Percentiles rank a stretch among this genome's conserved stretches.
Conservation (phyloP, 1,284 basidiomycete species). For the Ustilago esculenta region DNA sequence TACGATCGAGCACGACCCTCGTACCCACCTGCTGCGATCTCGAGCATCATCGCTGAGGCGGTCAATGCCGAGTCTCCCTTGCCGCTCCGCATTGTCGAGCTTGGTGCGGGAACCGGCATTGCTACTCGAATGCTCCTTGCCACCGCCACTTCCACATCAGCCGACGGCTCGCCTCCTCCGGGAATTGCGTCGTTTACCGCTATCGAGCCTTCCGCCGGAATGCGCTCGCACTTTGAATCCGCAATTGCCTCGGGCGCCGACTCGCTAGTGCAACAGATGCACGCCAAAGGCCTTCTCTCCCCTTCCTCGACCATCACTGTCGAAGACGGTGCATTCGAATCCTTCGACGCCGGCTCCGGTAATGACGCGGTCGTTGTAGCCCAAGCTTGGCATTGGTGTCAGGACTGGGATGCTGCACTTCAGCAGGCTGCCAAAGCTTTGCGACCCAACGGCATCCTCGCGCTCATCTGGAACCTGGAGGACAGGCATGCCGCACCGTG, state of each 20-base stretch:
- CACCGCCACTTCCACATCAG: conserved; percentile 20
- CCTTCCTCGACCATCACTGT: conserved; percentile 28
- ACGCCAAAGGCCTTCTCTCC: conserved; percentile 35
- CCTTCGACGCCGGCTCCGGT: conserved; percentile 35
- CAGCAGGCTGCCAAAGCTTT: conserved; percentile 42
- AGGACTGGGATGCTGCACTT: conserved; percentile 50
- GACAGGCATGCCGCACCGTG: conserved; percentile 59
- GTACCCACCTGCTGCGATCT: conserved; percentile 47
- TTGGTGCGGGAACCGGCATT: conserved; percentile 63
- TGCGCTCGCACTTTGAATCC: conserved; percentile 49
- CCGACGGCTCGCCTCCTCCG: conserved; percentile 32
- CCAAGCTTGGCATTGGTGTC: conserved; percentile 64
- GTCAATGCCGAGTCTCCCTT: conserved; percentile 16
- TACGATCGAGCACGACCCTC: conserved; percentile 58
- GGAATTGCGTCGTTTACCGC: conserved; percentile 40
- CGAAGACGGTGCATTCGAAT: conserved; percentile 57
- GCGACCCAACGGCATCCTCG: conserved; percentile 50
- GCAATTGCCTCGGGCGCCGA: conserved; percentile 27
- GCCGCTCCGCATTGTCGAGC: conserved; percentile 56
- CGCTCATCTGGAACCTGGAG: conserved; percentile 64
- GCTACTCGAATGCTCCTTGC: conserved; percentile 56
- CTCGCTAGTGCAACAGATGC: conserved; percentile 28
- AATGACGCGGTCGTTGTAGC: conserved; percentile 60
- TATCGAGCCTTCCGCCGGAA: conserved; percentile 55
- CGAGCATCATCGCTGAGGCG: conserved; percentile 37